Conservation (phyloP, 2,329 filamentous ascomycete species). For the Davidsoniella virescens region DNA sequence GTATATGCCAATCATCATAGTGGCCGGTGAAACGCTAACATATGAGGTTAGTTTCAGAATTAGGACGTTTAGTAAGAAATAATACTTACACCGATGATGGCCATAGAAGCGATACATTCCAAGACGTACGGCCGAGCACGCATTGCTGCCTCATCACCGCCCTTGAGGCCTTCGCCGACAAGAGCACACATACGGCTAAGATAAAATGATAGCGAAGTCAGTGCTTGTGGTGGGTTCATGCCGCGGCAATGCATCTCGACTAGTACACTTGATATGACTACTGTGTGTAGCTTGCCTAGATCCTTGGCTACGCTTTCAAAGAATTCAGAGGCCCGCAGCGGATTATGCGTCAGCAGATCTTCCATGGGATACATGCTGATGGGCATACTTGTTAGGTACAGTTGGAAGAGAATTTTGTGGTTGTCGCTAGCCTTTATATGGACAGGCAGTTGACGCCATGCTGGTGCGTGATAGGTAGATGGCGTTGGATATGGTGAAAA, state of each 20-base stretch:
- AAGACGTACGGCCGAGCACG: slow-evolving; percentile 10
- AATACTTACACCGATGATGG: slow-evolving; percentile 11
- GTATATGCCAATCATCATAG: slow-evolving; percentile 12
- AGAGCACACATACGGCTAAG: slow-evolving; percentile 12
- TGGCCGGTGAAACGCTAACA: slow-evolving; percentile 10
- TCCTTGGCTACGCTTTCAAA: slow-evolving; percentile 11
- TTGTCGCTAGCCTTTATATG: slow-evolving; percentile 10
- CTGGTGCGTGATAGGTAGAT: slow-evolving; percentile 6
- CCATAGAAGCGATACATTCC: slow-evolving; percentile 12
- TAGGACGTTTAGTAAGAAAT: background rate
- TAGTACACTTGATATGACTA: slow-evolving; percentile 11
- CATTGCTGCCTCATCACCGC: slow-evolving; percentile 9
- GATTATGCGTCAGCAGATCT: slow-evolving; percentile 10
- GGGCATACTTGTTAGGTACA: slow-evolving; percentile 11
- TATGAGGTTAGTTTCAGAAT: background rate
- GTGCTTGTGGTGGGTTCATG: slow-evolving; percentile 7
- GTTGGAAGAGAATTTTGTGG: slow-evolving; percentile 9
- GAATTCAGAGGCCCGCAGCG: slow-evolving; percentile 10
- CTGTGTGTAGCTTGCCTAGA: slow-evolving; percentile 11
- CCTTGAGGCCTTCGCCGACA: slow-evolving; percentile 11
- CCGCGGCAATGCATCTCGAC: slow-evolving; percentile 12
- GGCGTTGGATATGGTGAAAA: slow-evolving; percentile 6
- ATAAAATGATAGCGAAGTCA: slow-evolving; percentile 11
- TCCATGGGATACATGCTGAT: slow-evolving; percentile 12
- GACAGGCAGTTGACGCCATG: slow-evolving; percentile 4